Base-by-base conservation (phyloP, 1,139 yeast genomes). In the Nadsonia commutata region DNA sequence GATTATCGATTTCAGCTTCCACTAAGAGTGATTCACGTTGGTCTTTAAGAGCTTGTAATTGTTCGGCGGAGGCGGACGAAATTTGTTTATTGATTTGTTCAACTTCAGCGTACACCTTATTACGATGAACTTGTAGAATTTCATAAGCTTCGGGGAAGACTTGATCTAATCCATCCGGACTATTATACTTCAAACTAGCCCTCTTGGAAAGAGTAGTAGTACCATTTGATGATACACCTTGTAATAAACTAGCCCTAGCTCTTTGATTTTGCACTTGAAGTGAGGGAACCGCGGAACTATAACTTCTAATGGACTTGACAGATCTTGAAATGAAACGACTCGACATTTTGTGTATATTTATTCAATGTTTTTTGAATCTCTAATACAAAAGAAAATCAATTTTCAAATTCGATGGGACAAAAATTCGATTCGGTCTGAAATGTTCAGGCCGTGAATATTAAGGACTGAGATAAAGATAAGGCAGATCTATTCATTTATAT, bases 121-220 rank as follows among this genome's bases (percentile, higher is more conserved):
- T 48, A 40, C 54, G 46, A 46, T 78, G 74, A 16, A 66, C 51
- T 55, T 78, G 74, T 48, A 86, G 64, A 31, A 76, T 56, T 20
- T 75, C 70, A 53, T 80, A 75, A 2, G 95, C 84, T 44, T 70
- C 58, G 45, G 79, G 72, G 60, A 84, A 86, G 1, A 83, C 80
- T 40, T 79, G 82, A 51, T 81, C 77, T 43, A 86, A 69, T 1
- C 77, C 80, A 39, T 60, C 64, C 20, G 94, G 94, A 1, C 88
- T 68, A 46, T 67, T 71, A 63, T 86, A 86, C 49, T 70, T 69
- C 36, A 59, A 48, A 45, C 69, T 66, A 40, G 67, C 72, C 51
- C 65, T 58, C 41, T 66, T 57, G 46, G 69, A 64, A 40, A 75
- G 52, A 18, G 76, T 64, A 3, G 67, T 70, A 11, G 80, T 80